A percentile compares a stretch with the other conserved stretches of the same genome.
These are phyloP conservation scores for Yamadazyma philogaea DNA, from an alignment of 805 yeast genomes.

Conservation along the genomic window DNA sequence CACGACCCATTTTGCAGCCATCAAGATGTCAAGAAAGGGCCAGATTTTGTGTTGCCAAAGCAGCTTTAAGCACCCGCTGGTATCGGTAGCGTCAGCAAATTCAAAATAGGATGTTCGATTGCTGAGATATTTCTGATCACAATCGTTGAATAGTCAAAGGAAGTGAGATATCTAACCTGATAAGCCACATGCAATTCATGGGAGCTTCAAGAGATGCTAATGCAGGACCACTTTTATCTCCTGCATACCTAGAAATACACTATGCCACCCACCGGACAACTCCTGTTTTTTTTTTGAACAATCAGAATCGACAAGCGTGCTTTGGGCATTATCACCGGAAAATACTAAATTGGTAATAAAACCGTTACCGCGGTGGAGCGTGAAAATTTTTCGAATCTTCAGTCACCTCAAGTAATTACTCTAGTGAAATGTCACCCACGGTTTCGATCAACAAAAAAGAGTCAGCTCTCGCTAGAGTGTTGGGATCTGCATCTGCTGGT, in stretches of 20 bases:
- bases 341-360: slow-evolving; percentile 2
- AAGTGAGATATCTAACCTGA: too few relatives aligned
- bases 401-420: not conserved
- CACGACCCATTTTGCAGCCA: not conserved
- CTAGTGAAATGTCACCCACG: slow-evolving; percentile 33
- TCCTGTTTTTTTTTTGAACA: too few relatives aligned
- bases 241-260: too few relatives aligned
- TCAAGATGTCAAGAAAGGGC: not conserved
- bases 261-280: too few relatives aligned
- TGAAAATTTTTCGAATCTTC: slow-evolving; percentile 7
- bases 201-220: not conserved
- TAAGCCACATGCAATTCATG: too few relatives aligned
- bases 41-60: too few relatives aligned
- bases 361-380: slow-evolving; percentile 13
- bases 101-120: too few relatives aligned
- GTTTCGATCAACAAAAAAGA: slow-evolving; percentile 58
- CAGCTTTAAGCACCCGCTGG: too few relatives aligned
- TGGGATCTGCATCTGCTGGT: slow-evolving; percentile 99
- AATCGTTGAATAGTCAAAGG: too few relatives aligned
- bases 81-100: too few relatives aligned
- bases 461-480: slow-evolving; percentile 82
- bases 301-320: too few relatives aligned
- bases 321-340: slow-evolving; percentile 1
- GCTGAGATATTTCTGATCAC: too few relatives aligned
- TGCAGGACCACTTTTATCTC: not conserved